These are phyloP conservation scores for Bigelowiella natans DNA, from an alignment of 78 protist species.

Conservation along the genomic window DNA sequence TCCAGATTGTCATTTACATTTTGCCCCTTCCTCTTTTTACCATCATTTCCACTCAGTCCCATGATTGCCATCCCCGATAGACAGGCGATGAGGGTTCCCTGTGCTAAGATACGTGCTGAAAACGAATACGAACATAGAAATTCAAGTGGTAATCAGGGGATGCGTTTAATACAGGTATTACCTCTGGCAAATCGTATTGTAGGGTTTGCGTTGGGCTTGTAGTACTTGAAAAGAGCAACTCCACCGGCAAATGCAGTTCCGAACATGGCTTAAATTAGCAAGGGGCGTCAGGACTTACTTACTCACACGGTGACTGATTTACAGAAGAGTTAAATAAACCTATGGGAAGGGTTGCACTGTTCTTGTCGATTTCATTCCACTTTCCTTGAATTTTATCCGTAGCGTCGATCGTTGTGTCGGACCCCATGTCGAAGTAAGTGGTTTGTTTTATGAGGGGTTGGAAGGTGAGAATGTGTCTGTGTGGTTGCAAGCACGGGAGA, in stretches of 20 bases:
- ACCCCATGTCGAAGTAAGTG: too few species aligned
- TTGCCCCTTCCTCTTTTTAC: background rate
- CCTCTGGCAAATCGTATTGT: background rate
- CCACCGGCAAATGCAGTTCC: background rate
- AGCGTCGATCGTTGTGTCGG: too few species aligned
- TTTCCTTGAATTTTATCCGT: background rate
- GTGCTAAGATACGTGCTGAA: background rate
- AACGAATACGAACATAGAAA: background rate
- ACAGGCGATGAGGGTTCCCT: background rate
- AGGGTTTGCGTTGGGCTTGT: background rate
- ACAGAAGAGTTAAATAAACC: background rate
- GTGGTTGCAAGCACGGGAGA: too few species aligned
- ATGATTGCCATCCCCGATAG: background rate
- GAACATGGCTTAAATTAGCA: background rate
- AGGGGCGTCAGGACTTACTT: background rate
- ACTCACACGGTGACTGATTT: background rate
- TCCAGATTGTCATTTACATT: too few species aligned
- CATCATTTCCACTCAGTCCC: background rate
- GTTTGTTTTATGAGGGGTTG: too few species aligned
- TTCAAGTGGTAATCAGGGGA: background rate
- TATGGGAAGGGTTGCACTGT: background rate
- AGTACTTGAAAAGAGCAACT: background rate
- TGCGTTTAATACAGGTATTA: background rate
- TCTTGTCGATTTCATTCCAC: background rate
- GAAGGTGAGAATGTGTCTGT: too few species aligned